Evolutionary conservation across 208 protist species (phyloP).

Genomic region (Novymonas esmeraldas): DNA sequence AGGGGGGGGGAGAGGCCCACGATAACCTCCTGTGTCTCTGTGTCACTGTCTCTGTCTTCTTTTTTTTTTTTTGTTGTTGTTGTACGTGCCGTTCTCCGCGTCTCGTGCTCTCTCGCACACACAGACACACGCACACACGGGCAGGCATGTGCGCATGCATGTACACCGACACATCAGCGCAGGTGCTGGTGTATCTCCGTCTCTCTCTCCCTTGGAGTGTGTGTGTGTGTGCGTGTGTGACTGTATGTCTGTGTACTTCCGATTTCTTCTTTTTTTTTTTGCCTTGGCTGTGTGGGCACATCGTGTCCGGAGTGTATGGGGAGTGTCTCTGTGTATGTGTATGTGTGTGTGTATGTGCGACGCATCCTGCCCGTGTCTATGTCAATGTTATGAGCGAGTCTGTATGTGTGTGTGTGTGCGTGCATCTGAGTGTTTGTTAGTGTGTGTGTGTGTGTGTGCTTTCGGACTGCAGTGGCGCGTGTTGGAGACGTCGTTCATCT

Average conservation of each 20-base stretch:
- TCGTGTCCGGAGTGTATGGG: background rate
- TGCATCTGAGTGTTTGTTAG: background rate
- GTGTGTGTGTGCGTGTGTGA: background rate
- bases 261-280: background rate
- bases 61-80: conserved; percentile 11
- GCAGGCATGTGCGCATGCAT: conserved; percentile 1
- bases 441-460: background rate
- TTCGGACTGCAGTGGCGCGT: background rate
- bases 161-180: background rate
- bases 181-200: background rate
- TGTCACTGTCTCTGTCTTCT: conserved; percentile 5
- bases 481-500: background rate
- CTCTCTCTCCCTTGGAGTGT: conserved; percentile 21
- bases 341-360: background rate
- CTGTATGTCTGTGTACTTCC: too few relatives aligned
- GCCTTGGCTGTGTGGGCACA: background rate
- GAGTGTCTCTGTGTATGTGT: background rate
- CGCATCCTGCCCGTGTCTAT: background rate
- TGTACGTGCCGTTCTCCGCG: background rate
- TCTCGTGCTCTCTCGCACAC: conserved; percentile 21
- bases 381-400: background rate
- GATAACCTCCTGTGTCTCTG: too few relatives aligned
- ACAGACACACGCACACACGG: conserved; percentile 11
- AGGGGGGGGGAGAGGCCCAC: too few relatives aligned
- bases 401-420: conserved; percentile 3